These are phyloP conservation scores for Chlamydomonas sp. DNA, from an alignment of 139 green algal species.

Conservation along the genomic window DNA sequence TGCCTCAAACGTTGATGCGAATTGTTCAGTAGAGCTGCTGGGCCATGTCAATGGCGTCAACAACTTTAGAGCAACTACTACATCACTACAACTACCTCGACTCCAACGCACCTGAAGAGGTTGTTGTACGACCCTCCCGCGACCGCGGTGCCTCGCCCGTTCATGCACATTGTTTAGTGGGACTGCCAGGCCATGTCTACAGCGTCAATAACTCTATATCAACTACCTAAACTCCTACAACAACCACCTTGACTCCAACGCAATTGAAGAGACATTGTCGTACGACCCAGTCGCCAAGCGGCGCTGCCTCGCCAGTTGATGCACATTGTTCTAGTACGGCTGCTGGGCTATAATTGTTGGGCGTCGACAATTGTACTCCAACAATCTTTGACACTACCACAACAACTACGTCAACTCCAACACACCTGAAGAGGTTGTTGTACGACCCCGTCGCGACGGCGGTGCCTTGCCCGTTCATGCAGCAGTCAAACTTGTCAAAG, in stretches of 20 bases:
- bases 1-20: background rate
- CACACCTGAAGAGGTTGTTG: slow-evolving; percentile 80
- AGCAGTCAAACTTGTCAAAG: slow-evolving; percentile 98
- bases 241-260: too few species aligned
- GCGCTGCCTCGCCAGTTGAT: slow-evolving; percentile 1
- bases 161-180: slow-evolving; percentile 40
- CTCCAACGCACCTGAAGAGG: too few species aligned
- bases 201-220: background rate
- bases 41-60: background rate
- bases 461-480: slow-evolving; percentile 65
- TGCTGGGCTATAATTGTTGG: background rate
- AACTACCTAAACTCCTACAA: too few species aligned
- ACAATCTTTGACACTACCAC: too few species aligned
- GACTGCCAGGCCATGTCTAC: background rate
- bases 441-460: slow-evolving; percentile 89
- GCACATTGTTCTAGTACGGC: background rate
- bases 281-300: too few species aligned
- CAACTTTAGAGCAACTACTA: background rate
- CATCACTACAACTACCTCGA: too few species aligned
- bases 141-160: slow-evolving; percentile 61
- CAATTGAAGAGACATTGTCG: slow-evolving; percentile 82
- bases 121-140: slow-evolving; percentile 87
- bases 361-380: background rate
- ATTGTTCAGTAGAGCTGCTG: background rate
- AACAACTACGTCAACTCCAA: too few species aligned